These are phyloP conservation scores for Ceratobasidium sp. DNA, from an alignment of 1,284 basidiomycete genomes.

Conservation along the genomic window DNA sequence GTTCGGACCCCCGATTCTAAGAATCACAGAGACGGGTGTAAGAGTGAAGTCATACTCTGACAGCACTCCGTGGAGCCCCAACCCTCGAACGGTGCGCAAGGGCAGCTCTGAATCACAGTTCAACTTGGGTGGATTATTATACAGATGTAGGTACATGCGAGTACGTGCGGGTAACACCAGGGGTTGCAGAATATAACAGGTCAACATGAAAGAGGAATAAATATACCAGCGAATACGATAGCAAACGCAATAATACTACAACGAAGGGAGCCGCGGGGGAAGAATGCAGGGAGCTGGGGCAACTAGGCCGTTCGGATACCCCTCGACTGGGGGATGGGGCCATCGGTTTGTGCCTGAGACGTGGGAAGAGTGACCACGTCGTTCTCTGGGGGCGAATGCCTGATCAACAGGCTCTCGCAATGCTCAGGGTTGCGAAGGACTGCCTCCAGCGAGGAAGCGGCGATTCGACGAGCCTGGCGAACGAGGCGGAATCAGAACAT, in stretches of 20 bases:
- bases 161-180: conserved; percentile 27
- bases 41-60: neutral
- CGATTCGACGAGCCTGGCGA: conserved; percentile 32
- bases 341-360: conserved; percentile 54
- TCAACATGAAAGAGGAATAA: conserved; percentile 35
- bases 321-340: conserved; percentile 77
- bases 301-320: conserved; percentile 75
- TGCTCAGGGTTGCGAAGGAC: conserved; percentile 29
- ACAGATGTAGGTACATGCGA: conserved; percentile 37
- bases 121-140: conserved; percentile 24
- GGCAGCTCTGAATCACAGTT: conserved; percentile 13
- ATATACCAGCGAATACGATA: conserved; percentile 19
- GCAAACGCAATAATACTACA: conserved; percentile 34
- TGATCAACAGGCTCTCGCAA: conserved; percentile 37
- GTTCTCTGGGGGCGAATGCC: conserved; percentile 43
- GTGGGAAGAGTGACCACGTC: conserved; percentile 36
- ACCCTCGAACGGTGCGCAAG: neutral
- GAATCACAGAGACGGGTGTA: neutral
- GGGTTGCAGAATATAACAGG: conserved; percentile 13
- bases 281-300: neutral
- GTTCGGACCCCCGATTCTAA: neutral
- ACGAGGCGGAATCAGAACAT: neutral
- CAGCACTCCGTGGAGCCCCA: conserved; percentile 15
- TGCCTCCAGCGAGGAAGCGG: conserved; percentile 36
- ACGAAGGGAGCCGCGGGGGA: neutral